Conservation (phyloP, 2,329 filamentous ascomycete genomes). For the Fusarium sp. region DNA sequence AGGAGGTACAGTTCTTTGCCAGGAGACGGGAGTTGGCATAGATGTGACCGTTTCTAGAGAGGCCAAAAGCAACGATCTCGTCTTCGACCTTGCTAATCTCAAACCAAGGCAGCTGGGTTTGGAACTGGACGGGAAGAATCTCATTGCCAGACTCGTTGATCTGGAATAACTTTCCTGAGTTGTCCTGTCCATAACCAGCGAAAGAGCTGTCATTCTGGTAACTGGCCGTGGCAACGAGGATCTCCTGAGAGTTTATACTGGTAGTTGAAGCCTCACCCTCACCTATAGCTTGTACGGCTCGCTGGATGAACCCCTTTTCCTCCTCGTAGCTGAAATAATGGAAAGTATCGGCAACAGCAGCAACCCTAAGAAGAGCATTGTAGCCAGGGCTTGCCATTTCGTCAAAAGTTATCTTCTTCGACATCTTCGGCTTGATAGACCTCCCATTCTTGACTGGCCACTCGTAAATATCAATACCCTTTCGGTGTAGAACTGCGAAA, state of each 20-base stretch:
- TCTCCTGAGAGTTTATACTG: slow-evolving; percentile 39
- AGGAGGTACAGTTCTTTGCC: slow-evolving; percentile 92
- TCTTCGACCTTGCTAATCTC: slow-evolving; percentile 61
- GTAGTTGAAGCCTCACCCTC: slow-evolving; percentile 33
- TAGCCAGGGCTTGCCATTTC: slow-evolving; percentile 45
- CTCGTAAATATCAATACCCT: slow-evolving; percentile 75
- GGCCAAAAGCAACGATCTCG: slow-evolving; percentile 66
- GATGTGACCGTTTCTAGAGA: slow-evolving; percentile 82
- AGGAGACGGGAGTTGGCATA: slow-evolving; percentile 82
- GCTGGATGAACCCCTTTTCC: slow-evolving; percentile 45
- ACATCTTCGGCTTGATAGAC: slow-evolving; percentile 59
- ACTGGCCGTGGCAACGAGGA: slow-evolving; percentile 50
- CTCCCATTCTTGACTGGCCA: slow-evolving; percentile 74
- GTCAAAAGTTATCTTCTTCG: slow-evolving; percentile 57
- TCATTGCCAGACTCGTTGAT: slow-evolving; percentile 53
- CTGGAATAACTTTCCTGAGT: slow-evolving; percentile 60
- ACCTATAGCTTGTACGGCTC: slow-evolving; percentile 34
- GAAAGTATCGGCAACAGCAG: slow-evolving; percentile 47
- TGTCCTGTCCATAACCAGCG: slow-evolving; percentile 61
- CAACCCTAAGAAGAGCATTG: slow-evolving; percentile 23
- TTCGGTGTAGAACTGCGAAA: slow-evolving; percentile 79
- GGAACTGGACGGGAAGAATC: slow-evolving; percentile 57
- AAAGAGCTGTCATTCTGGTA: slow-evolving; percentile 50
- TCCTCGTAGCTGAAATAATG: slow-evolving; percentile 52
- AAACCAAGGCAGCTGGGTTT: slow-evolving; percentile 65